These are phyloP conservation scores for Biscogniauxia mediterranea DNA, from an alignment of 2,329 filamentous ascomycete genomes.

Conservation along the genomic window DNA sequence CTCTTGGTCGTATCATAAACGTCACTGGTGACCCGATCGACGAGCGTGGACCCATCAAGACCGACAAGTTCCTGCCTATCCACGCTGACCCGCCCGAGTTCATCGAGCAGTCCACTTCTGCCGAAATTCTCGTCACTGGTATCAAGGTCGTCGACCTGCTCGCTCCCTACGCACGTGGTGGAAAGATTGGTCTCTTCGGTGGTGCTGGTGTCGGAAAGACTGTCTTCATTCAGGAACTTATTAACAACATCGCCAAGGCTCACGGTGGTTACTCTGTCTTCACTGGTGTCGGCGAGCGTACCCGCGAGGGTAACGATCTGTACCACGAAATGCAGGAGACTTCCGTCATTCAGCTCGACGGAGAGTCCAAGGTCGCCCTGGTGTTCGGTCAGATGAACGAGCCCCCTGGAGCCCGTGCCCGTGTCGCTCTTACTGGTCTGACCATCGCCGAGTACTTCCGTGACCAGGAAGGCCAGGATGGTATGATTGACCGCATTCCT, in stretches of 20 bases:
- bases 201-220: slow-evolving; percentile 99
- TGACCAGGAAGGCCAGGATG: slow-evolving; percentile 78
- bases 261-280: slow-evolving; percentile 99
- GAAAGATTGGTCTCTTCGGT: slow-evolving; percentile 99
- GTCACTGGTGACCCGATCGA: slow-evolving; percentile 99
- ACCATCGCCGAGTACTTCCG: slow-evolving; percentile 84
- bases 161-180: slow-evolving; percentile 99
- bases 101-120: slow-evolving; percentile 91
- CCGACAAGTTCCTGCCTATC: slow-evolving; percentile 81
- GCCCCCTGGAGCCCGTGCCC: slow-evolving; percentile 97
- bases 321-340: slow-evolving; percentile 99
- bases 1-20: slow-evolving; percentile 99
- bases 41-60: slow-evolving; percentile 97
- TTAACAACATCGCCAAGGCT: slow-evolving; percentile 99
- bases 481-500: slow-evolving; percentile 45
- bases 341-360: slow-evolving; percentile 97
- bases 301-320: slow-evolving; percentile 99
- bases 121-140: slow-evolving; percentile 96
- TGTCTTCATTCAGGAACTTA: slow-evolving; percentile 99
- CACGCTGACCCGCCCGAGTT: slow-evolving; percentile 93
- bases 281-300: slow-evolving; percentile 99
- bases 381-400: slow-evolving; percentile 99
- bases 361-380: slow-evolving; percentile 98
- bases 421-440: slow-evolving; percentile 89
- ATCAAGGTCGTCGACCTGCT: slow-evolving; percentile 99